A percentile compares a stretch with the other conserved stretches of the same genome.
phyloP scores from a whole-genome alignment of 139 green algal genomes.

The Pycnococcus provasolii region DNA sequence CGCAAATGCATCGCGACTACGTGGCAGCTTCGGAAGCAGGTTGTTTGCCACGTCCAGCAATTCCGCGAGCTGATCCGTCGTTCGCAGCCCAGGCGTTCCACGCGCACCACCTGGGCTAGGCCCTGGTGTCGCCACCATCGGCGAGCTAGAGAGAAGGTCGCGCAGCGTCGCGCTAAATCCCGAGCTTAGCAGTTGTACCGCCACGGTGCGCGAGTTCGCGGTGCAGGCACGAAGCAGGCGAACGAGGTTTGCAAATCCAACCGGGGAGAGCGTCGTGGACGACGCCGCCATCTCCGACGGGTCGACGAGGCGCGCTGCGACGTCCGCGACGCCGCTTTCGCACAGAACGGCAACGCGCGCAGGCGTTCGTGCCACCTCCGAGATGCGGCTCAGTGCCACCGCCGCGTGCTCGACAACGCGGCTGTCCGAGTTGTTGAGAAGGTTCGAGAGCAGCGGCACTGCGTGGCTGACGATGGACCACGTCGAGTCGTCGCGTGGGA shows the following conservation, averaged over 20 bases:
- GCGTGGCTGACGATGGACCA: constrained; percentile 46
- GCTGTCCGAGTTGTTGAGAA: constrained; percentile 65
- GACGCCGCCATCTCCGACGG: no score
- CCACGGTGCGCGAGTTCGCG: constrained; percentile 9
- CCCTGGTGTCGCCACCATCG: neutral
- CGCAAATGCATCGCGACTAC: no score
- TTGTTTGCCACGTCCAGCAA: no score
- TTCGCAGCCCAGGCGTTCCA: no score
- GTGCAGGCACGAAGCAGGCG: constrained; percentile 29
- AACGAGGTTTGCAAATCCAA: neutral
- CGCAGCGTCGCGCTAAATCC: constrained; percentile 26
- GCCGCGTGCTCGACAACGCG: constrained; percentile 83
- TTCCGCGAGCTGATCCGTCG: no score
- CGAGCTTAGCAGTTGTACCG: constrained; percentile 13
- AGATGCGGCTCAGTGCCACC: constrained; percentile 66
- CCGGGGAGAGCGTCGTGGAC: no score
- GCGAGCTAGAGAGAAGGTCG: constrained; percentile 14
- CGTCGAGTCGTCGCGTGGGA: constrained; percentile 35
- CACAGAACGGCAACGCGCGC: neutral
- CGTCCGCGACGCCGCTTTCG: neutral
- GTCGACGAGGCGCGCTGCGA: constrained; percentile 11
- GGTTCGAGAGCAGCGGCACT: constrained; percentile 69
- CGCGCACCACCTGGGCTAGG: no score
- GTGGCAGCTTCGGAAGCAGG: no score
- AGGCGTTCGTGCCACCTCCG: constrained; percentile 18